These are phyloP conservation scores for Leucoagaricus sp. DNA, from an alignment of 1,284 basidiomycete genomes.

Conservation along the genomic window DNA sequence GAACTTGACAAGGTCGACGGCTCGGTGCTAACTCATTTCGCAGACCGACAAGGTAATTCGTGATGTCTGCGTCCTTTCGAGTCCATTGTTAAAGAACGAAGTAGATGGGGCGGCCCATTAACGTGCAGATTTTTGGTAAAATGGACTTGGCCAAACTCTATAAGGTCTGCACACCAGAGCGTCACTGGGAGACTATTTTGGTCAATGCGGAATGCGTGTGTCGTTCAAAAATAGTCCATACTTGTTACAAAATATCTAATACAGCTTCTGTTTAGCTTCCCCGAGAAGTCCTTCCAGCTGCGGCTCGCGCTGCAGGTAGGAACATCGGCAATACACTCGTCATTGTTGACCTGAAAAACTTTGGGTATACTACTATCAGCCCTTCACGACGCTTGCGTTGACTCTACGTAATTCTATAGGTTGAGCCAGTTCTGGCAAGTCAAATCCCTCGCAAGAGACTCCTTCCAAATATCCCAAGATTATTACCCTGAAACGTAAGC, in stretches of 20 bases:
- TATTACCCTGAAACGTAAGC: conserved; percentile 75
- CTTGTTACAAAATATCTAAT: conserved; percentile 12
- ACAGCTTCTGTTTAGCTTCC: conserved; percentile 40
- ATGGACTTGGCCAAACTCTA: conserved; percentile 64
- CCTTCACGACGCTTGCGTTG: neutral
- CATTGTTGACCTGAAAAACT: conserved; percentile 68
- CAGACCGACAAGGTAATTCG: conserved; percentile 59
- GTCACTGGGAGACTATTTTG: conserved; percentile 63
- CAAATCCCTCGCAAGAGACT: conserved; percentile 55
- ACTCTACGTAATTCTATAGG: conserved; percentile 33
- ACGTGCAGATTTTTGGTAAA: conserved; percentile 61
- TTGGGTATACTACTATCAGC: conserved; percentile 47
- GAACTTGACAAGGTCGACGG: neutral
- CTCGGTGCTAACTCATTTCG: neutral
- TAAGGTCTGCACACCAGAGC: conserved; percentile 58
- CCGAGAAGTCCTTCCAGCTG: conserved; percentile 68
- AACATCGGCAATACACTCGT: conserved; percentile 55
- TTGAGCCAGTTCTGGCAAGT: conserved; percentile 74
- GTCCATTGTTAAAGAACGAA: neutral
- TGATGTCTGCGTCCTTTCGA: neutral
- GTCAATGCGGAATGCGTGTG: conserved; percentile 57
- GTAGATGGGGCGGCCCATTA: conserved; percentile 68
- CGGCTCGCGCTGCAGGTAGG: conserved; percentile 51
- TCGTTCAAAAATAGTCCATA: neutral
- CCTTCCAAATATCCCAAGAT: conserved; percentile 74